Evolutionary conservation across 2,329 filamentous ascomycete species (phyloP).

Genomic region (Talaromyces marneffei): DNA sequence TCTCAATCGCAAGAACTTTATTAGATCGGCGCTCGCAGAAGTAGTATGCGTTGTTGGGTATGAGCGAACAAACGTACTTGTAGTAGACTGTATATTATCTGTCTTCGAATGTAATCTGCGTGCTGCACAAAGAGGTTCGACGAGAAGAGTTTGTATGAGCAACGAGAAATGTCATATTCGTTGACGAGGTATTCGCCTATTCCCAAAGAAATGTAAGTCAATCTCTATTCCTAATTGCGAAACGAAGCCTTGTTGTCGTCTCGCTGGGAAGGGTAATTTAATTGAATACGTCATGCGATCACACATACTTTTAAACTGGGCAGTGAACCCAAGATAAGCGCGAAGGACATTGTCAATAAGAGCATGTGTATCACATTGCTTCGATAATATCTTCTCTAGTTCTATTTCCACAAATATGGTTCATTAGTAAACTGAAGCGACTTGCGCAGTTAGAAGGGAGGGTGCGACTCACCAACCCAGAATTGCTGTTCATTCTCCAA

Average conservation of each 20-base stretch:
- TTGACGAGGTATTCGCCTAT: slow-evolving; percentile 64
- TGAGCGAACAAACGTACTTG: slow-evolving; percentile 44
- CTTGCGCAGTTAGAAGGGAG: background rate
- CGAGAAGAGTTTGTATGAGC: slow-evolving; percentile 70
- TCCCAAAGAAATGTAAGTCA: slow-evolving; percentile 18
- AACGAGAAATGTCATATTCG: slow-evolving; percentile 73
- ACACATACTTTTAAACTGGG: slow-evolving; percentile 58
- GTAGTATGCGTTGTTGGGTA: background rate
- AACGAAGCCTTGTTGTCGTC: background rate
- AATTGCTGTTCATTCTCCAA: slow-evolving; percentile 79
- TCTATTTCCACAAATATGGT: slow-evolving; percentile 40
- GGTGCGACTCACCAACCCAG: slow-evolving; percentile 66
- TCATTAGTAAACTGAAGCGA: background rate
- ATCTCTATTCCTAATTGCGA: background rate
- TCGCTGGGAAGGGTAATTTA: background rate
- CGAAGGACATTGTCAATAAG: slow-evolving; percentile 80
- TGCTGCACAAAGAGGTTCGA: slow-evolving; percentile 69
- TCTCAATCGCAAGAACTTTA: background rate
- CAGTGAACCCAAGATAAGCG: slow-evolving; percentile 72
- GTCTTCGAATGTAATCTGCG: slow-evolving; percentile 79
- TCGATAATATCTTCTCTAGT: slow-evolving; percentile 60
- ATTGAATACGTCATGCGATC: background rate
- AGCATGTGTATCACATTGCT: slow-evolving; percentile 55
- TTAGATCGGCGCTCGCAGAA: background rate
- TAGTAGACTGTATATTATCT: slow-evolving; percentile 85